A percentile compares a stretch with the other conserved stretches of the same genome.
These are phyloP conservation scores for Quercus dentata DNA, from an alignment of 306 rosid species.

Conservation along the genomic window DNA sequence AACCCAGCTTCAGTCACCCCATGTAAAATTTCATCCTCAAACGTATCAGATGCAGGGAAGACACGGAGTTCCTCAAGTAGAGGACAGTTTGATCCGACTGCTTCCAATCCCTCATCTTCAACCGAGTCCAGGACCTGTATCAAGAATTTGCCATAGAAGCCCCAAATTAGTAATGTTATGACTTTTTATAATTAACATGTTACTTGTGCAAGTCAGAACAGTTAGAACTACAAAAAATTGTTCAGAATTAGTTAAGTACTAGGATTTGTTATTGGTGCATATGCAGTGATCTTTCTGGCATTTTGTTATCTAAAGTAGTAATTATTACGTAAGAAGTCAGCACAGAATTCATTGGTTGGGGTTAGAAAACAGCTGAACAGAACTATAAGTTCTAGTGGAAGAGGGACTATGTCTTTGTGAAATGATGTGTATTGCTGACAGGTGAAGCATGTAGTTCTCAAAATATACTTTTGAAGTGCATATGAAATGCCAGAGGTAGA, in stretches of 20 bases:
- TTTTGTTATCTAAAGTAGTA: background rate
- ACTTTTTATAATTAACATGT: background rate
- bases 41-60: conserved; percentile 60
- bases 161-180: background rate
- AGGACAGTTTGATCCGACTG: conserved; percentile 74
- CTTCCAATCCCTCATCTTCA: conserved; percentile 80
- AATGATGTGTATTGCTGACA: no score
- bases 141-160: conserved; percentile 6
- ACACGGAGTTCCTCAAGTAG: conserved; percentile 86
- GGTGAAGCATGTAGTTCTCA: no score
- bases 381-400: no score
- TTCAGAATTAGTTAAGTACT: background rate
- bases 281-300: background rate
- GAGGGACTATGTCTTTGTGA: no score
- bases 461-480: background rate
- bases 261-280: background rate
- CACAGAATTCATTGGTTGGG: background rate
- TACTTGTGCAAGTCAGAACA: background rate
- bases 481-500: background rate
- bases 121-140: conserved; percentile 76
- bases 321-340: background rate
- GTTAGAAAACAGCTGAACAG: no score
- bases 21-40: conserved; percentile 42
- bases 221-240: background rate
- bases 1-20: conserved; percentile 82